Evolutionary conservation across 805 yeast genomes (phyloP).

Genomic region (Teunomyces funiuensis): DNA sequence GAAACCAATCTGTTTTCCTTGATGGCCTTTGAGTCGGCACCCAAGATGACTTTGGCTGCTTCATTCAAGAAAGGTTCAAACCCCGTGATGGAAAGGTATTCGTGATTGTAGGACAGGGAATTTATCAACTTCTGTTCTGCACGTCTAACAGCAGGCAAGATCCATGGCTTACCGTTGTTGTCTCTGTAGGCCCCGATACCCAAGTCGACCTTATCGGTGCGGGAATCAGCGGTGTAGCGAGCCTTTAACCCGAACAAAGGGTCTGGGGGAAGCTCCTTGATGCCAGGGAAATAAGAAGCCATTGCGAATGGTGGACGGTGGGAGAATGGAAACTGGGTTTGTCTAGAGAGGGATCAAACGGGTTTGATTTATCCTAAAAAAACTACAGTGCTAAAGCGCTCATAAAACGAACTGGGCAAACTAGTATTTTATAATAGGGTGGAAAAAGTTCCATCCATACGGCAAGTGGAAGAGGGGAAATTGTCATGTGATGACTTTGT

Average conservation of each 20-base stretch:
- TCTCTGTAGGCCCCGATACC: conserved; percentile 84
- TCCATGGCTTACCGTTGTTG: conserved; percentile 68
- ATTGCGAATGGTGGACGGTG: conserved; percentile 16
- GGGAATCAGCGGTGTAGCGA: conserved; percentile 56
- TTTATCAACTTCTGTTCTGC: conserved; percentile 68
- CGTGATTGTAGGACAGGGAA: conserved; percentile 73
- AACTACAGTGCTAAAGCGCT: not conserved
- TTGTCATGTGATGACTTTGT: not conserved
- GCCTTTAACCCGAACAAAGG: conserved; percentile 82
- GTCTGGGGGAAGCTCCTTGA: conserved; percentile 76
- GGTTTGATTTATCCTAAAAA: not conserved
- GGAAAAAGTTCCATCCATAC: conserved; percentile 2
- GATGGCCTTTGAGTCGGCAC: conserved; percentile 55
- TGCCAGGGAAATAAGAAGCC: conserved; percentile 44
- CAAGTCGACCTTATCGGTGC: conserved; percentile 73
- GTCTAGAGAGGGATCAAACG: not conserved
- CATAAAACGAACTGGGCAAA: not conserved
- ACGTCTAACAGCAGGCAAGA: conserved; percentile 61
- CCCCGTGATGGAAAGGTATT: conserved; percentile 84
- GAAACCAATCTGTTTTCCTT: conserved; percentile 53
- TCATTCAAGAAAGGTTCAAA: conserved; percentile 62
- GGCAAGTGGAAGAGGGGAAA: not conserved
- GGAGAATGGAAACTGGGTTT: no score
- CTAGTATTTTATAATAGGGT: not conserved
- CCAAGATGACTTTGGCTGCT: conserved; percentile 74